Evolutionary conservation across 345 rosid species (phyloP).

Genomic region (Streptanthus diversifolius): DNA sequence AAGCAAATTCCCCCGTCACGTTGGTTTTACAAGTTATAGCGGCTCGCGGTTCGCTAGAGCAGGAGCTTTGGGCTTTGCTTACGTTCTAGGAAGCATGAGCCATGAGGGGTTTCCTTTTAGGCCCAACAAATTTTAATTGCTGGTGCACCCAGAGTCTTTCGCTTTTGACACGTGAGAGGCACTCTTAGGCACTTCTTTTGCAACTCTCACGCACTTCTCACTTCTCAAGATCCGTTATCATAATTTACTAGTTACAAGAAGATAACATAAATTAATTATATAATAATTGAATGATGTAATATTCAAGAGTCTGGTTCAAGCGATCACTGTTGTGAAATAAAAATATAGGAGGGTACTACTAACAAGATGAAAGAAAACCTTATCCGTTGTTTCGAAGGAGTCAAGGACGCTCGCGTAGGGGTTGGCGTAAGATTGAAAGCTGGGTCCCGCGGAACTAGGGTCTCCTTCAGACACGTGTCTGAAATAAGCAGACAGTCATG

Average conservation of each 20-base stretch:
- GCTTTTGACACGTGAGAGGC: constrained; percentile 30
- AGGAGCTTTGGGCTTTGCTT: constrained; percentile 8
- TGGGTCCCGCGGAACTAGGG: constrained; percentile 13
- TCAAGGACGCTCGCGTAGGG: constrained; percentile 9
- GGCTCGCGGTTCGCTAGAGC: background rate
- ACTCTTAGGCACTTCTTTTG: constrained; percentile 13
- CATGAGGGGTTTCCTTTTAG: background rate
- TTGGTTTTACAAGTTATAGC: background rate
- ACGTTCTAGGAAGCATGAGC: background rate
- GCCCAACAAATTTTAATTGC: background rate
- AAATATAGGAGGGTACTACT: background rate
- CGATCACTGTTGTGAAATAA: background rate
- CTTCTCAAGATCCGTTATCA: constrained; percentile 16
- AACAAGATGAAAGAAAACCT: background rate
- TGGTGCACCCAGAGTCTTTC: constrained; percentile 16
- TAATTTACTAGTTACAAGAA: constrained; percentile 6
- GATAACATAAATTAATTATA: constrained; percentile 12
- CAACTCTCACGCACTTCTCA: constrained; percentile 31
- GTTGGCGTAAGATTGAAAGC: constrained; percentile 19
- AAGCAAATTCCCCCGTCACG: background rate
- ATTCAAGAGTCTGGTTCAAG: constrained; percentile 22
- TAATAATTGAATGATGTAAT: constrained; percentile 2
- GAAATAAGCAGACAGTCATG: constrained; percentile 22
- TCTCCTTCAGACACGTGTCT: constrained; percentile 21
- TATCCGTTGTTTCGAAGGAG: constrained; percentile 15